These are phyloP conservation scores for Linaria vulgaris DNA, from an alignment of 257 asterid species.

Conservation along the genomic window DNA sequence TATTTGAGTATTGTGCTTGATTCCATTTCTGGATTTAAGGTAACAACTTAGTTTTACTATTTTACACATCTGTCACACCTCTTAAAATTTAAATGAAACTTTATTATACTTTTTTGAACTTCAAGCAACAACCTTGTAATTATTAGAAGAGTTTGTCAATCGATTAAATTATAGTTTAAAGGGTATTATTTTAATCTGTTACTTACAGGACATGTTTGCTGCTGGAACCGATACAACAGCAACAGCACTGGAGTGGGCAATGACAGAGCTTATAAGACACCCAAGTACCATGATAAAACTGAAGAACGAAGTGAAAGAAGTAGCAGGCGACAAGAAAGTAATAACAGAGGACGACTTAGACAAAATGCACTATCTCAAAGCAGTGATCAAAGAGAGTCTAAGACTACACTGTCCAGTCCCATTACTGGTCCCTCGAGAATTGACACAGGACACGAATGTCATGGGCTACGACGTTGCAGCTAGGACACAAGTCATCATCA, in stretches of 20 bases:
- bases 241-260: constrained; percentile 41
- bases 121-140: no score
- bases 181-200: neutral
- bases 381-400: constrained; percentile 42
- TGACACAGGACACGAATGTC: constrained; percentile 29
- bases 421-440: constrained; percentile 31
- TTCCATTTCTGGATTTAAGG: no score
- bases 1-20: no score
- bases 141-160: no score
- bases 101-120: no score
- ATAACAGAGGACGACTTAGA: constrained; percentile 42
- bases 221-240: constrained; percentile 56
- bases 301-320: constrained; percentile 34
- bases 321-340: constrained; percentile 16
- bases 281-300: constrained; percentile 33
- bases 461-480: constrained; percentile 41
- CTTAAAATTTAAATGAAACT: no score
- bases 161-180: no score
- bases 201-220: constrained; percentile 36
- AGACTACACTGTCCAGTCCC: constrained; percentile 43
- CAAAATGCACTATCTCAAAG: constrained; percentile 45
- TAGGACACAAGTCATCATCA: constrained; percentile 35
- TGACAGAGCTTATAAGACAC: constrained; percentile 48
- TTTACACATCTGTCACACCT: no score
- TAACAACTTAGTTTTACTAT: no score